Conservation (phyloP, 495 filamentous ascomycete genomes). For the Aspergillus affinis region DNA sequence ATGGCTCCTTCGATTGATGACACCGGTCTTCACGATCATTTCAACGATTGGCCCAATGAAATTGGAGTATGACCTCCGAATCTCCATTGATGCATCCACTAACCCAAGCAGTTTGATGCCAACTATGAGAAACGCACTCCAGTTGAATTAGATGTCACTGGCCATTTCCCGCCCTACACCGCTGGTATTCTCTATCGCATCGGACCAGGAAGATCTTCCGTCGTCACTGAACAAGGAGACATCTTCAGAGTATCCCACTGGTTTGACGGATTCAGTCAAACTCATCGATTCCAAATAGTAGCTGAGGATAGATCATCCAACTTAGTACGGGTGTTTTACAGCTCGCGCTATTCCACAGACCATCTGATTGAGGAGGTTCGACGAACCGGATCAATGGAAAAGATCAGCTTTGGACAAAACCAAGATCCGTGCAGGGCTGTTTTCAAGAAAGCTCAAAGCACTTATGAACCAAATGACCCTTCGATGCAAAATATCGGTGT, state of each 20-base stretch:
- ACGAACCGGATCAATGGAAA: constrained; percentile 43
- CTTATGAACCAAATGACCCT: constrained; percentile 39
- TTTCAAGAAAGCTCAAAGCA: constrained; percentile 64
- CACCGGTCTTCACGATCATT: constrained; percentile 10
- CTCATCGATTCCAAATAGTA: constrained; percentile 68
- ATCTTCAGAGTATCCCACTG: constrained; percentile 64
- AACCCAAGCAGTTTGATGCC: constrained; percentile 54
- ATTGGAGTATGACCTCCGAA: constrained; percentile 23
- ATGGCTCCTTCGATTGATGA: neutral
- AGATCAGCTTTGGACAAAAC: constrained; percentile 60
- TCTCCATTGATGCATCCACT: neutral
- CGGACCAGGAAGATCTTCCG: constrained; percentile 61
- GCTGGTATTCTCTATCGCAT: constrained; percentile 70
- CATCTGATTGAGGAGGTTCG: constrained; percentile 53
- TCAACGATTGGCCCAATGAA: constrained; percentile 38
- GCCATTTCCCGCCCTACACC: constrained; percentile 51
- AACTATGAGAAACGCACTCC: constrained; percentile 47
- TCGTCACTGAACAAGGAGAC: constrained; percentile 54
- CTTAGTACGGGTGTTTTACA: constrained; percentile 59
- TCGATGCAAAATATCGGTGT: constrained; percentile 56
- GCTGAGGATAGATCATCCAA: constrained; percentile 24
- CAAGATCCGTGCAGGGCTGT: constrained; percentile 66
- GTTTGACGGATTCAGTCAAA: constrained; percentile 79
- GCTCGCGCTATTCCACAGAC: constrained; percentile 65
- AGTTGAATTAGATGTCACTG: constrained; percentile 48